Base-by-base conservation (phyloP, 106 monocot species). In the Allium fistulosum region DNA sequence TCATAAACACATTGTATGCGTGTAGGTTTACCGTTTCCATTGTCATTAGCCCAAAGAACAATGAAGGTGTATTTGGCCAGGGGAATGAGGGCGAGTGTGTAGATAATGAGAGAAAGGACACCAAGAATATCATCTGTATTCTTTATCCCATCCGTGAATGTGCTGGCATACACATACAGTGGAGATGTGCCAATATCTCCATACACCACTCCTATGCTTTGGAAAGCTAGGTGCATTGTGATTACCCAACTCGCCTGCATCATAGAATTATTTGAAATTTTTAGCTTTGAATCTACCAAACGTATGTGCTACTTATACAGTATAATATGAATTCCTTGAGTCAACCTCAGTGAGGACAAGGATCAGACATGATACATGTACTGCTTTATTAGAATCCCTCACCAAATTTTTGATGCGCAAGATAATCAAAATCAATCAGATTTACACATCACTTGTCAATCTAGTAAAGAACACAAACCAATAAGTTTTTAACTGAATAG, bases 111-210 rank as follows among this genome's bases (percentile, higher is more conserved):
- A 17, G 84, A 88, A 12, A 84, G 69, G 10, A 88, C 88, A 5
- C 81, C 88, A 7, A 84, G 48, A 53, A 88, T 78, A 59, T 88
- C 87, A 52, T 88, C 87, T 9, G 61, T 26, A 16, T 88, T 68
- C 15, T 73, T 53, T 55, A 88, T 84, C 11, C 81, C 87, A 10
- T 73, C 75, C 1, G 81, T 55, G 47, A 88, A 88, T 28, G 83
- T 81, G 78, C 84, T 81, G 53, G 80, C 52, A 63, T 70, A 81
- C 17, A 81, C 84, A 57, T 88, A 88, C 0, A 88, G 79, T 17
- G 88, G 88, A 7, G 88, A 88, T 52, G 88, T 88, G 53, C 88
- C 84, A 2, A 88, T 76, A 65, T 88, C 88, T 7, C 88, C 84
- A 57, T 88, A 88, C 47, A 88, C 81, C 5, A 88, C 67, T 6